Evolutionary conservation across 148 eudicot genomes (phyloP), one percentile per base, ranked within the genome.

Genomic region (Rheum nobile): DNA sequence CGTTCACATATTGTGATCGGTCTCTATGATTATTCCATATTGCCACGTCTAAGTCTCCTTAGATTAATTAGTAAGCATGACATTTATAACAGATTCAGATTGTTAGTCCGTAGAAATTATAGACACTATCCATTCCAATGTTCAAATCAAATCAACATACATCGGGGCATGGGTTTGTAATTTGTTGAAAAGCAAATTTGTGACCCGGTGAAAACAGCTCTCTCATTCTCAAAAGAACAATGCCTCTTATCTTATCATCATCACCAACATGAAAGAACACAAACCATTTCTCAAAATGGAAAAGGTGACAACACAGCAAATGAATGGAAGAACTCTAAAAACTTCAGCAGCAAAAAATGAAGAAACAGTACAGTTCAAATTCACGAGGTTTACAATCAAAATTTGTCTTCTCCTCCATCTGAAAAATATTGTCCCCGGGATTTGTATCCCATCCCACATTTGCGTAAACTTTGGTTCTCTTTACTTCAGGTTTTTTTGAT

Each of bases 341-440:
- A 54, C 61, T 54, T 29, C 61, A 54, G 28, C 35, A 59, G 61
- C 28, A 61, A 61, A 32, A 17, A 31, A 22, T 26, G 10, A 16
- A 65, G 32, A 32, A 65, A 32, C 70, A 65, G 70, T 32, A 17
- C 41, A 32, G 67, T 65, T 47, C 19, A 74, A 55, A 74, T 8
- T 55, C 68, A 26, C n/a, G 54, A 74, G 67, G 26, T 59, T 38
- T 26, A 41, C 42, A 74, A 57, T 7, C 38, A 78, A 81, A 74
- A 75, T 21, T 69, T 80, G 82, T 88, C 80, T 85, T 77, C 86
- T 83, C 72, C 87, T 88, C 88, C 90, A 90, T 71, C 83, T 81
- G 74, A 85, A 84, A 88, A 85, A 90, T 75, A 79, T 79, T 32
- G 82, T 84, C 67, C 82, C 88, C 74, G 79, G 71, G 73, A 82